Percentiles rank a stretch among this genome's conserved stretches.
phyloP scores from a whole-genome alignment of 305 asterid species.

The Ruellia speciosa region DNA sequence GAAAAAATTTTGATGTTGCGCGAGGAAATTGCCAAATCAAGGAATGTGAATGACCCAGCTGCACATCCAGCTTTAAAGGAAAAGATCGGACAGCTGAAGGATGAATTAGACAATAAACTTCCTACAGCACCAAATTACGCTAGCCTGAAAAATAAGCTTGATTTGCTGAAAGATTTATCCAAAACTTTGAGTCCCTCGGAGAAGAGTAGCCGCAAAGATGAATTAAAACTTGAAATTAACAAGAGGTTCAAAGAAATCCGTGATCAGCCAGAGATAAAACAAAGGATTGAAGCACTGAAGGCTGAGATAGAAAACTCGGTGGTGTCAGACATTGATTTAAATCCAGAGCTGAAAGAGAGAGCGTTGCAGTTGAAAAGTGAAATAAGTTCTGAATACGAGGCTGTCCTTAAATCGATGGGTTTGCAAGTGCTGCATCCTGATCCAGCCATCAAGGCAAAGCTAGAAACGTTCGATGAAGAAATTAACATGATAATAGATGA shows the following conservation, averaged over 20 bases:
- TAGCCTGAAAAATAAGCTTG: slow-evolving; percentile 50
- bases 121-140: slow-evolving; percentile 59
- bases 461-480: slow-evolving; percentile 42
- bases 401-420: slow-evolving; percentile 41
- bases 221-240: slow-evolving; percentile 38
- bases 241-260: slow-evolving; percentile 43
- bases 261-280: slow-evolving; percentile 42
- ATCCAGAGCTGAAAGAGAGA: slow-evolving; percentile 52
- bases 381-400: slow-evolving; percentile 39
- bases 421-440: slow-evolving; percentile 33
- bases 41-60: slow-evolving; percentile 38
- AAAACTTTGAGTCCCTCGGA: slow-evolving; percentile 31
- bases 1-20: slow-evolving; percentile 46
- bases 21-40: slow-evolving; percentile 56
- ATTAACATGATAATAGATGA: slow-evolving; percentile 38
- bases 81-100: slow-evolving; percentile 46
- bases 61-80: slow-evolving; percentile 40
- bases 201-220: slow-evolving; percentile 29
- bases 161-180: slow-evolving; percentile 46
- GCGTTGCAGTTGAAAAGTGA: slow-evolving; percentile 42
- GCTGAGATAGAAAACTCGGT: slow-evolving; percentile 51
- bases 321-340: slow-evolving; percentile 30
- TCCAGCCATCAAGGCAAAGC: slow-evolving; percentile 28
- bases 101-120: slow-evolving; percentile 47
- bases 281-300: slow-evolving; percentile 44